Base-by-base conservation (phyloP, 1,139 yeast genomes). In the Saccharomyces hybrid region DNA sequence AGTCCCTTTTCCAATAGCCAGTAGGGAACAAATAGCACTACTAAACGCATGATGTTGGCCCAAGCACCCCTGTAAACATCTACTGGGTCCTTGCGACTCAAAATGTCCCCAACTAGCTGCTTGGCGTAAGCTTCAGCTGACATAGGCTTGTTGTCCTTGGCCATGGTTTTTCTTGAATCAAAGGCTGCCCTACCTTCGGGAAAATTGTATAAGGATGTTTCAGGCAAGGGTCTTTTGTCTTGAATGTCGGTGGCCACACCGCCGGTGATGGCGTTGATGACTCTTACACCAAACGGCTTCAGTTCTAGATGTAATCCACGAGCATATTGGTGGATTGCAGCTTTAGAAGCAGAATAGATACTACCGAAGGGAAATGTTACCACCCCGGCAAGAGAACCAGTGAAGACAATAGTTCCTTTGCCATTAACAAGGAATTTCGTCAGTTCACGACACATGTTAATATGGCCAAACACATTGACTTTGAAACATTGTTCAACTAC, bases 291-390 rank as follows among this genome's bases (percentile, higher is more conserved):
- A 63, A 86, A 84, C 2, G 91, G 88, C 64, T 79, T 80, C 76
- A 88, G 66, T 69, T 88, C 95, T 38, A 84, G 65, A 49, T 85
- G 80, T 54, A 87, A 73, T 1, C 78, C 76, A 51, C 79, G 76
- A 1, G 88, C 86, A 65, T 83, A 88, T 57, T 79, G 83, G 64
- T 85, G 88, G 53, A 88, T 79, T 0, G 95, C 95, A 1, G 95
- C 89, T 65, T 88, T 88, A 0, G 85, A 71, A 1, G 91, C 77
- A n/a, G 83, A 76, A 66, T 88, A 88, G 25, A 82, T 76, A 20
- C 85, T 73, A 0, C 85, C 81, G 69, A 83, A 86, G 14, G 95
- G 95, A 71, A 86, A 82, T 5, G 88, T 84, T 13, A 79, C 70
- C 29, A 82, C 58, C 2, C 88, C 95, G 14, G 88, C 81, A 4